phyloP scores from a whole-genome alignment of 2,329 filamentous ascomycete species.

The Alternaria sp. region DNA sequence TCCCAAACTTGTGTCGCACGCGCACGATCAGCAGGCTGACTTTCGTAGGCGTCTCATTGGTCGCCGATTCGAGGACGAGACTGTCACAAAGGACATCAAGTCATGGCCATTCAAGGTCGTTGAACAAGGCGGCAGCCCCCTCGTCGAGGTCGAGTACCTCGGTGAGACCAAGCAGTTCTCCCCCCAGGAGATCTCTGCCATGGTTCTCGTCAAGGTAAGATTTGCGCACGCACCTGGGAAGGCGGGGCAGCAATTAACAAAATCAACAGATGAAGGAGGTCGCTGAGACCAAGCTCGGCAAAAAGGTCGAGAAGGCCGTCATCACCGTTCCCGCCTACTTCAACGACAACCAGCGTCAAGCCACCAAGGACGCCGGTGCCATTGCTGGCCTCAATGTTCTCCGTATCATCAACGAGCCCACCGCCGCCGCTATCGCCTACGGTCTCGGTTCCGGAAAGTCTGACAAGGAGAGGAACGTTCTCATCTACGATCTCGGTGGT shows the following conservation, averaged over 20 bases:
- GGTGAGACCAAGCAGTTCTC: constrained; percentile 95
- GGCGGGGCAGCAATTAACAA: constrained; percentile 31
- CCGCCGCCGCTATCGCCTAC: constrained; percentile 96
- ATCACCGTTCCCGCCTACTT: constrained; percentile 99
- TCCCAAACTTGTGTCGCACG: not conserved
- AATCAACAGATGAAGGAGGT: constrained; percentile 92
- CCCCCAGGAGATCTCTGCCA: constrained; percentile 97
- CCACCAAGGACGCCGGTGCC: constrained; percentile 98
- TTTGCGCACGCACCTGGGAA: constrained; percentile 5
- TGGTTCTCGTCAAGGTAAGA: constrained; percentile 94
- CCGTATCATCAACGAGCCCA: constrained; percentile 99
- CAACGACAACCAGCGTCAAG: constrained; percentile 99
- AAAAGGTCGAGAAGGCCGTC: constrained; percentile 98
- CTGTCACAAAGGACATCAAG: constrained; percentile 98
- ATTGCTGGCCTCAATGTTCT: constrained; percentile 98
- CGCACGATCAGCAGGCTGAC: constrained; percentile 41
- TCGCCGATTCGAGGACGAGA: constrained; percentile 91
- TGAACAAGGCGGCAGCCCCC: constrained; percentile 85
- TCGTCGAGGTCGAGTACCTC: constrained; percentile 95
- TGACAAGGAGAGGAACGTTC: constrained; percentile 96
- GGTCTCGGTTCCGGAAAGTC: constrained; percentile 95
- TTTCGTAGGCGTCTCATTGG: constrained; percentile 87
- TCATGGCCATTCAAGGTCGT: constrained; percentile 99
- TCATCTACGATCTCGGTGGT: constrained; percentile 99
- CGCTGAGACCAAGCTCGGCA: constrained; percentile 96